phyloP scores from a whole-genome alignment of 2,329 filamentous ascomycete genomes.

The Metarhizium sp. region DNA sequence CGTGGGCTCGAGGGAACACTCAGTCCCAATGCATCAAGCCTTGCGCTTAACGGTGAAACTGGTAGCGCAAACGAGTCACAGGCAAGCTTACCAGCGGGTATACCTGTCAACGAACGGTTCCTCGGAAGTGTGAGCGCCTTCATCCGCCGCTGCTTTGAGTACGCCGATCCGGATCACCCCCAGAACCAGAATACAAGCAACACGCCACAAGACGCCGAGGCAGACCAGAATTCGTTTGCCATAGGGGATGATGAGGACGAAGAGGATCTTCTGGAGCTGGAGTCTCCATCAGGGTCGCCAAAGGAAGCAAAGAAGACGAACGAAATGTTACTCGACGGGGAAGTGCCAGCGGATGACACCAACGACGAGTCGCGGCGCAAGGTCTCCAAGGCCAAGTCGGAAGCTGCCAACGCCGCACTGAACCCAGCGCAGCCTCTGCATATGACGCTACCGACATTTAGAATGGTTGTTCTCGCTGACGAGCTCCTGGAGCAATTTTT shows the following conservation, averaged over 20 bases:
- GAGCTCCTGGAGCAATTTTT: constrained; percentile 96
- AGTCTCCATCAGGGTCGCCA: constrained; percentile 33
- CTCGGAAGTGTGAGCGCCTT: constrained; percentile 90
- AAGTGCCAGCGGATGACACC: constrained; percentile 8
- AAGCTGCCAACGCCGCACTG: constrained; percentile 79
- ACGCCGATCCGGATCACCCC: constrained; percentile 84
- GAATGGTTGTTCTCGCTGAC: constrained; percentile 96
- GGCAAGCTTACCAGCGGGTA: constrained; percentile 33
- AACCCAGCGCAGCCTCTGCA: constrained; percentile 89
- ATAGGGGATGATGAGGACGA: constrained; percentile 53
- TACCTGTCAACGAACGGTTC: constrained; percentile 75
- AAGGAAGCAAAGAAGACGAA: constrained; percentile 32
- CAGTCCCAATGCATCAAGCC: constrained; percentile 52
- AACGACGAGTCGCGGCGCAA: constrained; percentile 16
- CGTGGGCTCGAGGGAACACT: constrained; percentile 72
- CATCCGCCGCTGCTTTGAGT: constrained; percentile 93
- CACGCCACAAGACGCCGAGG: constrained; percentile 11
- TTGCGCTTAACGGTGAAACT: constrained; percentile 37
- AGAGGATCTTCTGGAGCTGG: constrained; percentile 53
- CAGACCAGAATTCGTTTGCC: constrained; percentile 47
- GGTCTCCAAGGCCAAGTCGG: constrained; percentile 56
- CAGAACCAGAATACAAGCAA: constrained; percentile 38
- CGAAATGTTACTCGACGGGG: constrained; percentile 26
- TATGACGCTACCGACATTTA: constrained; percentile 94
- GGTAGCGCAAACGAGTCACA: constrained; percentile 21